Percentiles rank a stretch among this genome's conserved stretches.
Evolutionary conservation across 257 asterid species (phyloP).

Genomic region (Solanum appendiculatum): DNA sequence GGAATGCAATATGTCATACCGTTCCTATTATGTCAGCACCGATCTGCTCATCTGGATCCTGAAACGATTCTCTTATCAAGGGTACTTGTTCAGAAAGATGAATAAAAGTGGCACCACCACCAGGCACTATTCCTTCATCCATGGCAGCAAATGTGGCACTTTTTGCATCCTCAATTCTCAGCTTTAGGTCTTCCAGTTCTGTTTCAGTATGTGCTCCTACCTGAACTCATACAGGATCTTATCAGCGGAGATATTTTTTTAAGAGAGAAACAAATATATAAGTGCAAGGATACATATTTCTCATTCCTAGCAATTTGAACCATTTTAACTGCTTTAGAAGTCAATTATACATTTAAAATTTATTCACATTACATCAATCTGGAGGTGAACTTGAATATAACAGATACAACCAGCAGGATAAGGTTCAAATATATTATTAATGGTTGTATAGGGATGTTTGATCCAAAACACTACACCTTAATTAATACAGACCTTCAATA

Average conservation of each 20-base stretch:
- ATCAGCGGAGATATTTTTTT: not conserved
- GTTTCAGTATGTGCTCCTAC: constrained; percentile 92
- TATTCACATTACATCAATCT: not conserved
- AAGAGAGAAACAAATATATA: not conserved
- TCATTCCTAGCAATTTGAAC: not conserved
- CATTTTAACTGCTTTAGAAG: not conserved
- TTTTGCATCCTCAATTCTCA: constrained; percentile 90
- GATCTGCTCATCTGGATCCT: constrained; percentile 70
- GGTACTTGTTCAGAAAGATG: constrained; percentile 80
- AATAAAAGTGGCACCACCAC: constrained; percentile 87
- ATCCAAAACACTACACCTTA: not conserved
- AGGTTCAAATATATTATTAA: not conserved
- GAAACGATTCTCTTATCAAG: constrained; percentile 35
- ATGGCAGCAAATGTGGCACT: constrained; percentile 91
- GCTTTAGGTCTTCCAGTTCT: constrained; percentile 86
- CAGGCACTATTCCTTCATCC: constrained; percentile 94
- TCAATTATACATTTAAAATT: not conserved
- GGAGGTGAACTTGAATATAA: not conserved
- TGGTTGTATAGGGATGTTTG: not conserved
- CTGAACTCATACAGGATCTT: constrained; percentile 8
- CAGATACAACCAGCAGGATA: not conserved
- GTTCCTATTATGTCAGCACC: constrained; percentile 83
- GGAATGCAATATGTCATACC: constrained; percentile 21
- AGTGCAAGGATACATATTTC: not conserved
- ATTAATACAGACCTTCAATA: constrained; percentile 40